These are phyloP conservation scores for Diplogelasinospora grovesii DNA, from an alignment of 495 filamentous ascomycete genomes.

Conservation along the genomic window DNA sequence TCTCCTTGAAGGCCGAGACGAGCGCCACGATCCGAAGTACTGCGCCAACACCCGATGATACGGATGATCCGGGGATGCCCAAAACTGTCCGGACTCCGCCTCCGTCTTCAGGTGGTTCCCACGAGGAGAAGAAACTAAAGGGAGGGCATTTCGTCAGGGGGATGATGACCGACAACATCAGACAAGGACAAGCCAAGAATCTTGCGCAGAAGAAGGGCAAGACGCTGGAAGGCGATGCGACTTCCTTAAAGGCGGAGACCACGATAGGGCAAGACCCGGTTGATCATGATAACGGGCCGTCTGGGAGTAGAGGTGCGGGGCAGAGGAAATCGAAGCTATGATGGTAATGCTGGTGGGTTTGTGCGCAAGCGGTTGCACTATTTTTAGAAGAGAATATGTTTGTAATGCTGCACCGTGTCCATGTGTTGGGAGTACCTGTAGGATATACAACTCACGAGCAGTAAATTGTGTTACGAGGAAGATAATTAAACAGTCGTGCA, in stretches of 20 bases:
- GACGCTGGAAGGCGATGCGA: conserved; percentile 6
- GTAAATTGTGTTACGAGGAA: no score
- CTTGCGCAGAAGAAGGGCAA: background rate
- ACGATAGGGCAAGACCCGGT: background rate
- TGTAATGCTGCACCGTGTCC: no score
- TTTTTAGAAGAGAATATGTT: no score
- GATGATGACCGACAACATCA: conserved; percentile 12
- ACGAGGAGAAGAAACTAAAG: conserved; percentile 13
- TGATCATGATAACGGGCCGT: conserved; percentile 7
- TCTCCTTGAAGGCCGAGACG: conserved; percentile 37
- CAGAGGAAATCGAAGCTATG: no score
- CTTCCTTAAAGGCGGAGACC: conserved; percentile 5
- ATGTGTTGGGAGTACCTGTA: no score
- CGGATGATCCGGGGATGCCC: conserved; percentile 1
- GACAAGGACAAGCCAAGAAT: conserved; percentile 6
- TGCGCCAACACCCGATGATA: background rate
- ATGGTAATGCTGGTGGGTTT: no score
- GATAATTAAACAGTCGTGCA: no score
- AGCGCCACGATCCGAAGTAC: conserved; percentile 6
- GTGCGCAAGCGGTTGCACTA: no score
- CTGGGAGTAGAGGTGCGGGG: background rate
- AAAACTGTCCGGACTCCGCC: conserved; percentile 1
- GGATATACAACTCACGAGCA: no score
- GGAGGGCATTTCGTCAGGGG: conserved; percentile 10
- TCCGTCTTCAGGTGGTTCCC: conserved; percentile 7